Evolutionary conservation across 2,329 filamentous ascomycete genomes (phyloP), one percentile per base, ranked within the genome.

Genomic region (Phialophora tarda): DNA sequence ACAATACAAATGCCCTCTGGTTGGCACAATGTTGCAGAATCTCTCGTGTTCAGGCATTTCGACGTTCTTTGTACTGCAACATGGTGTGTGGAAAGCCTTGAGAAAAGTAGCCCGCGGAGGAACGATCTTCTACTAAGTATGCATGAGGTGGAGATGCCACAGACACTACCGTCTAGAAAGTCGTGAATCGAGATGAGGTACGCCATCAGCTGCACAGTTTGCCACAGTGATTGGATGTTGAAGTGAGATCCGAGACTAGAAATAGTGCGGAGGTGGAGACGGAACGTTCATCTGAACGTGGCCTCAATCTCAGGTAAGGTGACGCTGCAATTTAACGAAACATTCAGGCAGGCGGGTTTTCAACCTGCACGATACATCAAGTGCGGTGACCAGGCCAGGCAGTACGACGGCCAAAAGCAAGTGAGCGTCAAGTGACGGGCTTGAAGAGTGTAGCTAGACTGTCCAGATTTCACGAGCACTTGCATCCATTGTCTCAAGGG

Each of bases 211-310:
- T 51, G 24, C 48, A 26, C 48, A 26, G 12, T 11, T 28, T 55
- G 53, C n/a, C n/a, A 21, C 26, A 11, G 11, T 32, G 53, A 55
- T 55, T 55, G 53, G 53, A 30, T 32, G 53, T 21, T 17, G 7
- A 32, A 55, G 17, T 32, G 28, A 55, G 53, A 55, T 55, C 53
- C 17, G 24, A 30, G 28, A 34, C 53, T 34, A 30, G 28, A 55
- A 34, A 30, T n/a, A 34, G 53, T 55, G 53, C 53, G 53, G 53
- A 55, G 53, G 53, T 55, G 53, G 53, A 55, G 53, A 55, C 24
- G 1, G 28, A n/a, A 55, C 53, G 28, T n/a, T 34, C 28, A 55
- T 34, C n/a, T 51, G 21, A 51, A 28, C 21, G 24, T 28, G 24
- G 21, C 21, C 11, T 51, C 21, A 51, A 23, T 28, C 48, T 51